Evolutionary conservation across 2,329 filamentous ascomycete genomes (phyloP).

Genomic region (Talaromyces albobiverticillius): DNA sequence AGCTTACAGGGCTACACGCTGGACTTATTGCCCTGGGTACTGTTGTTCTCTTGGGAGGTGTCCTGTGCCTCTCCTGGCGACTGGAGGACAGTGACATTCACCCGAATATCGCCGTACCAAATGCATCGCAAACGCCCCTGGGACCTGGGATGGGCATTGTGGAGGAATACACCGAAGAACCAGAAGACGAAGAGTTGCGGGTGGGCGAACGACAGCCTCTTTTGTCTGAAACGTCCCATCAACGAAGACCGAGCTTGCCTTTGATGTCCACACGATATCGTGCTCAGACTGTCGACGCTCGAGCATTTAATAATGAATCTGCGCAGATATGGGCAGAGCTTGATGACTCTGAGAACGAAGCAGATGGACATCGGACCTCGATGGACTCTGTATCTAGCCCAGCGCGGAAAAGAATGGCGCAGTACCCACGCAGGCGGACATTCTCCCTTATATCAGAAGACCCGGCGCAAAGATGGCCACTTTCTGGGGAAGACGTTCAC

Average conservation of each 20-base stretch:
- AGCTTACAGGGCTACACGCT: slow-evolving; percentile 72
- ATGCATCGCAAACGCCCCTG: slow-evolving; percentile 64
- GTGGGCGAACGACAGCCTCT: slow-evolving; percentile 40
- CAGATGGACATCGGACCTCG: slow-evolving; percentile 1
- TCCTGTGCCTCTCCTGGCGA: slow-evolving; percentile 90
- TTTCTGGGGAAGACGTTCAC: neutral
- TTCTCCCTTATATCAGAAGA: slow-evolving; percentile 9
- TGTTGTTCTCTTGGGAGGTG: slow-evolving; percentile 77
- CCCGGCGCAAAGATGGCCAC: slow-evolving; percentile 2
- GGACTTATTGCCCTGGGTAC: slow-evolving; percentile 76
- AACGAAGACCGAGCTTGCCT: slow-evolving; percentile 34
- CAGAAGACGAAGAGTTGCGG: slow-evolving; percentile 39
- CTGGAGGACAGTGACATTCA: slow-evolving; percentile 63
- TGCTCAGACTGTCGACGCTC: slow-evolving; percentile 52
- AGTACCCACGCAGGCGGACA: slow-evolving; percentile 9
- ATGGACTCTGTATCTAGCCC: neutral
- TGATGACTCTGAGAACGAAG: slow-evolving; percentile 63
- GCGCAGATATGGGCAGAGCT: slow-evolving; percentile 87
- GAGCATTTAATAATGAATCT: slow-evolving; percentile 60
- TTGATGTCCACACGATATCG: slow-evolving; percentile 36
- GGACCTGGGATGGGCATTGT: slow-evolving; percentile 80
- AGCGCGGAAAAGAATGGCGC: neutral
- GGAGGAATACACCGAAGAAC: slow-evolving; percentile 47
- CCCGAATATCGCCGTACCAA: slow-evolving; percentile 39
- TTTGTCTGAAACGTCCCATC: slow-evolving; percentile 28